phyloP scores from a whole-genome alignment of 352 stramenopile species.

The Halophytophthora polymorphica region DNA sequence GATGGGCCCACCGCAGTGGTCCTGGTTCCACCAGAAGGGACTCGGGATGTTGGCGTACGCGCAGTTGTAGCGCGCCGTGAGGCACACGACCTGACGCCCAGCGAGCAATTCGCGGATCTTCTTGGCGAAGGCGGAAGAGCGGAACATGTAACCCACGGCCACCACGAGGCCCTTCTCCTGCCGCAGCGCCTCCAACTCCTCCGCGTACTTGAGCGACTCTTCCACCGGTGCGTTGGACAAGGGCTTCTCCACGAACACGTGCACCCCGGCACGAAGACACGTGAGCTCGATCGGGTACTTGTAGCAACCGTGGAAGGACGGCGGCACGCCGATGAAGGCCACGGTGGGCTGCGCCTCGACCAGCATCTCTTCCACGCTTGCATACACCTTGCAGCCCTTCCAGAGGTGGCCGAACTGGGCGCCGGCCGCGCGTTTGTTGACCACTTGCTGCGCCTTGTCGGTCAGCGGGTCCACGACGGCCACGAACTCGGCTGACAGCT shows the following conservation, averaged over 20 bases:
- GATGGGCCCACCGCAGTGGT: constrained; percentile 35
- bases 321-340: constrained; percentile 33
- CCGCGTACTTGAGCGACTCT: constrained; percentile 27
- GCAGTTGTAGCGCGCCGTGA: constrained; percentile 37
- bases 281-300: constrained; percentile 34
- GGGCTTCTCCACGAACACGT: constrained; percentile 37
- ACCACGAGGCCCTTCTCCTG: constrained; percentile 30
- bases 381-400: constrained; percentile 25
- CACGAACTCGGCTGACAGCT: constrained; percentile 25
- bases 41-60: constrained; percentile 32
- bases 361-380: constrained; percentile 28
- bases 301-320: constrained; percentile 38
- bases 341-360: constrained; percentile 23
- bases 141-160: constrained; percentile 40
- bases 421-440: constrained; percentile 17
- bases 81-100: constrained; percentile 29
- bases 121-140: constrained; percentile 27
- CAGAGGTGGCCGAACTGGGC: constrained; percentile 26
- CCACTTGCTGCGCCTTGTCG: constrained; percentile 20
- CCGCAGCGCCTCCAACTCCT: constrained; percentile 19
- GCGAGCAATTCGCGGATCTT: constrained; percentile 30
- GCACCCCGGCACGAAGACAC: constrained; percentile 23
- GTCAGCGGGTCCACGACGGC: constrained; percentile 32
- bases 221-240: constrained; percentile 29
- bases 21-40: constrained; percentile 40